Evolutionary conservation across 352 stramenopile genomes (phyloP), one percentile per base, ranked within the genome.

Genomic region (Thalassiosira livingstoniorum): DNA sequence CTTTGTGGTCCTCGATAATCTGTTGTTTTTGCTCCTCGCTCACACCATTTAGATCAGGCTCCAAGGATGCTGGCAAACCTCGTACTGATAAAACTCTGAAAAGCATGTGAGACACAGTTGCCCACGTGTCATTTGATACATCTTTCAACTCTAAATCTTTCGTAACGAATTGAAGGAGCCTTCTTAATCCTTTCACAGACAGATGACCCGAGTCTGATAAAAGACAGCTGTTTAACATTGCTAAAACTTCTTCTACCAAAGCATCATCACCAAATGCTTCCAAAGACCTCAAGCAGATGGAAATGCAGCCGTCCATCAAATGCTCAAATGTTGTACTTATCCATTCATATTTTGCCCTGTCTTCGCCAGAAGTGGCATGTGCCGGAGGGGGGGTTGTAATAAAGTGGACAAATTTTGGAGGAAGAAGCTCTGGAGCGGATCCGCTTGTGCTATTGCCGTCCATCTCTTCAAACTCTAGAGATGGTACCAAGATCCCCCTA

Each of bases 141-240:
- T 83, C 55, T 69, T 78, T 86, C 7, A 86, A 29, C 11, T 91
- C 68, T 32, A 94, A 73, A 66, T 94, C 90, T 64, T 85, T 87
- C 2, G 83, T 81, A 21, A 94, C 75, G 74, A 94, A 93, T 62
- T 92, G 76, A 64, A 93, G 78, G 13, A 94, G 78, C 58, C 90
- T 70, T 58, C 75, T 55, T 10, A 94, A 68, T 3, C 90, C 90
- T 57, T 85, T 86, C 13, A 92, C 87, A 25, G 88, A 85, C 29
- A 94, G 66, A 31, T 85, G 66, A 35, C 87, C 88, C n/a, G 82
- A 93, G 64, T 94, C 90, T 43, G 90, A 94, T 37, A 93, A 43
- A 25, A 93, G 78, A 72, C 90, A 94, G 70, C 73, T 92, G 64
- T 93, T 94, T 23, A 94, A 74, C 80, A 94, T 93, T 21, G 88